phyloP scores from a whole-genome alignment of 108 stramenopile genomes.

The Cyclotella atomus region DNA sequence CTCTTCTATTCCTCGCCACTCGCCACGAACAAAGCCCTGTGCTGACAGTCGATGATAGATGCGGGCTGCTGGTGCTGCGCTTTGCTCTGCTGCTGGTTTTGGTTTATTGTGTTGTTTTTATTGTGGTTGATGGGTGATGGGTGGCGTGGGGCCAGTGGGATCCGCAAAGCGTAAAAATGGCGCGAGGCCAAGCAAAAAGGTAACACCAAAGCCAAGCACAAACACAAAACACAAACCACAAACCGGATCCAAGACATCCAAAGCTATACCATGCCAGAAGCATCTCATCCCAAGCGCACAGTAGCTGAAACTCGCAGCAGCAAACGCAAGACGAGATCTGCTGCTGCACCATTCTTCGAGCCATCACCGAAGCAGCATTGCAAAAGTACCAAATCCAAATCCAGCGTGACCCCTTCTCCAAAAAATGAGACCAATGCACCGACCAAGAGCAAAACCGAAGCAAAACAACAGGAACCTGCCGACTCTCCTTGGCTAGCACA shows the following conservation, averaged over 20 bases:
- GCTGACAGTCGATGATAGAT: background rate
- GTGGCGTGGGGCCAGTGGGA: too few relatives aligned
- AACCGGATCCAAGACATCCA: too few relatives aligned
- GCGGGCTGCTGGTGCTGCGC: background rate
- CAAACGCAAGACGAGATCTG: background rate
- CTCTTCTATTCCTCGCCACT: too few relatives aligned
- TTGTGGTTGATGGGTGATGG: background rate
- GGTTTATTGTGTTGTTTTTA: background rate
- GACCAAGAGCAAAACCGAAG: background rate
- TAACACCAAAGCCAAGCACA: too few relatives aligned
- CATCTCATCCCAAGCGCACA: background rate
- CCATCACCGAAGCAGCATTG: background rate
- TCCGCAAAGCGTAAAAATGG: background rate
- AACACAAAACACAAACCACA: too few relatives aligned
- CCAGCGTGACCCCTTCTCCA: conserved; percentile 12
- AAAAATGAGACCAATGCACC: background rate
- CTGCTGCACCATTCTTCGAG: background rate
- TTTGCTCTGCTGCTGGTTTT: background rate
- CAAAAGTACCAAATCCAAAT: background rate
- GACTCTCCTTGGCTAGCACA: background rate
- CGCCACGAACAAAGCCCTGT: too few relatives aligned
- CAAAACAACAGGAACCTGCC: background rate
- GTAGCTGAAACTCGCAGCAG: background rate
- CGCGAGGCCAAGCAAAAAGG: background rate
- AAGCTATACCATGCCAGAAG: background rate